Conservation (phyloP, 805 yeast genomes). For the Danielia oregonensis region DNA sequence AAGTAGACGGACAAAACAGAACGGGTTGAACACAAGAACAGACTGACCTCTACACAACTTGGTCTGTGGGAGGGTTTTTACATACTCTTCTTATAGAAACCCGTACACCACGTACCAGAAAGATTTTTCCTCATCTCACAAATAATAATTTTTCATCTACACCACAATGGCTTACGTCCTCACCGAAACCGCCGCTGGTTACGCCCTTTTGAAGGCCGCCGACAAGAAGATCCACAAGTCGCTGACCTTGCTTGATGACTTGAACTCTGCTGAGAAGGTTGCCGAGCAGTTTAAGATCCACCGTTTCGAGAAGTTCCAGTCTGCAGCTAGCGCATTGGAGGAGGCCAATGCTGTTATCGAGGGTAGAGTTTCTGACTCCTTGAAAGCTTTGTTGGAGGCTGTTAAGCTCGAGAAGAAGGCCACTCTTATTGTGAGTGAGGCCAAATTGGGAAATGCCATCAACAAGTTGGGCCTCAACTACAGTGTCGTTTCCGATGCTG, state of each 20-base stretch:
- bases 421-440: conserved; percentile 86
- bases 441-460: conserved; percentile 93
- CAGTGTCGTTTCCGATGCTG: conserved; percentile 90
- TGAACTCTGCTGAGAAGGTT: conserved; percentile 80
- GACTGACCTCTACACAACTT: no score
- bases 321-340: conserved; percentile 94
- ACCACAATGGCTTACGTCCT: conserved; percentile 74
- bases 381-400: conserved; percentile 72
- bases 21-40: no score
- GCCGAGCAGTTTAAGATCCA: conserved; percentile 88
- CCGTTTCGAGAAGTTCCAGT: conserved; percentile 89
- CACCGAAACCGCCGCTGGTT: conserved; percentile 98
- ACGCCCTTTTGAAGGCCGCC: conserved; percentile 94
- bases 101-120: conserved; percentile 7
- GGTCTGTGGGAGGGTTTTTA: no score
- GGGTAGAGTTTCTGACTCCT: conserved; percentile 86
- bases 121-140: conserved; percentile 15
- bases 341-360: conserved; percentile 91
- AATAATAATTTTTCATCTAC: conserved; percentile 8
- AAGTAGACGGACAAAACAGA: no score
- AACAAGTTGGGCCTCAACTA: conserved; percentile 89
- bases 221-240: conserved; percentile 96
- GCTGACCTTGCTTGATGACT: conserved; percentile 65
- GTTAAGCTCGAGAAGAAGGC: conserved; percentile 78
- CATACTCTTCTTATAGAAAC: no score